These are phyloP conservation scores for Myxozyma monticola DNA, from an alignment of 805 yeast species.

Conservation along the genomic window DNA sequence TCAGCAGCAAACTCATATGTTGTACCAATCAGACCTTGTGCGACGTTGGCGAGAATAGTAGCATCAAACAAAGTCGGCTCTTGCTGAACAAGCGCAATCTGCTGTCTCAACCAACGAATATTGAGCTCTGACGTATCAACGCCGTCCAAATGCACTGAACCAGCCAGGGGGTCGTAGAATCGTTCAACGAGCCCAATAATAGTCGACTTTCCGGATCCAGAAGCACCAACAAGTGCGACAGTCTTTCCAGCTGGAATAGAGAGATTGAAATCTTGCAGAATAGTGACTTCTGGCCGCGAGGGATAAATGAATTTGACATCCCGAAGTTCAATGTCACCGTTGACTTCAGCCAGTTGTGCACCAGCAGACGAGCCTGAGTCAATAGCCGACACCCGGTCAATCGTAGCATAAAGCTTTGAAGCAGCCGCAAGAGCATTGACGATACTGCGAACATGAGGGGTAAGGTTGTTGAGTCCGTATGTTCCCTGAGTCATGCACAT, in stretches of 20 bases:
- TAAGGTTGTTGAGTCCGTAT: constrained; percentile 43
- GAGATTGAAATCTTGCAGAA: constrained; percentile 33
- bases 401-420: constrained; percentile 42
- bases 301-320: constrained; percentile 35
- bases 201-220: too few species aligned
- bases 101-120: constrained; percentile 52
- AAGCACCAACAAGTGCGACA: too few species aligned
- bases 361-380: constrained; percentile 37
- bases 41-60: constrained; percentile 72
- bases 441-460: constrained; percentile 43
- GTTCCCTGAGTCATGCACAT: constrained; percentile 41
- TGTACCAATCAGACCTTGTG: constrained; percentile 61
- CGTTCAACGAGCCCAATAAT: constrained; percentile 57
- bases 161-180: constrained; percentile 56
- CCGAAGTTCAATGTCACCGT: constrained; percentile 43
- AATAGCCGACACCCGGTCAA: constrained; percentile 43
- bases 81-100: constrained; percentile 62
- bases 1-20: constrained; percentile 38
- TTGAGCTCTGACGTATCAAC: constrained; percentile 52
- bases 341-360: constrained; percentile 15
- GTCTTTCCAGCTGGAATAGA: constrained; percentile 71
- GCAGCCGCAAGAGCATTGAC: constrained; percentile 45
- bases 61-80: constrained; percentile 62
- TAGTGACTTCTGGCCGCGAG: too few species aligned
- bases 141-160: constrained; percentile 51